These are phyloP conservation scores for Marasmius fiardii DNA, from an alignment of 1,284 basidiomycete species.

Conservation along the genomic window DNA sequence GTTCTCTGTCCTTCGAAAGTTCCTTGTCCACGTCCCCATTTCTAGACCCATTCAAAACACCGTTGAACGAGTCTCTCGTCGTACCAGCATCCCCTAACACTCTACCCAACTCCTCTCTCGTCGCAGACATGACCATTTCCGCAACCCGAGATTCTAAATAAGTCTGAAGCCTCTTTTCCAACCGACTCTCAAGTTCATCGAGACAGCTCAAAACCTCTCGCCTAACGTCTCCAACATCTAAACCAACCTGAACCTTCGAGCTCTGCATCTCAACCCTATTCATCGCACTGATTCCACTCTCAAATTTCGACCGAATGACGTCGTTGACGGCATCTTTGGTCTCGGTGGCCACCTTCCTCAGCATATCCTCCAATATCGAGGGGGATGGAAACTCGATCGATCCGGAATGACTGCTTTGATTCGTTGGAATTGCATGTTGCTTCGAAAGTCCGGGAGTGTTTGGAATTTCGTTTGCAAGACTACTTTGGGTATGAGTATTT, in stretches of 20 bases:
- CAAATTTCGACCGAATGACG: neutral
- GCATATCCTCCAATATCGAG: neutral
- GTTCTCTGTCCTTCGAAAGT: neutral
- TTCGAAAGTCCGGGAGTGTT: no score
- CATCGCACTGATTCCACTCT: neutral
- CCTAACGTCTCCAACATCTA: neutral
- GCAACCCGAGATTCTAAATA: neutral
- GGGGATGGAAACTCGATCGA: neutral
- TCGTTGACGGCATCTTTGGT: neutral
- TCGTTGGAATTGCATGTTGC: no score
- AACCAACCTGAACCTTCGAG: neutral
- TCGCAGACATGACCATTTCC: neutral
- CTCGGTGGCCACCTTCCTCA: neutral
- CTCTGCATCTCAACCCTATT: neutral
- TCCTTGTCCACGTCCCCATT: neutral
- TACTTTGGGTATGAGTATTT: neutral
- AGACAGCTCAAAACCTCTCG: neutral
- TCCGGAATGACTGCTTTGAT: neutral
- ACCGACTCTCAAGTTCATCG: neutral
- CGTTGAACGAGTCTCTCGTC: no score
- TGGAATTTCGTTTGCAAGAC: no score
- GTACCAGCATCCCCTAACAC: neutral
- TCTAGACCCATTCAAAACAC: neutral
- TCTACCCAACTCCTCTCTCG: neutral
- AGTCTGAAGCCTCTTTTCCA: neutral